These are phyloP conservation scores for Wickerhamomyces ciferrii DNA, from an alignment of 805 yeast species.

Conservation along the genomic window DNA sequence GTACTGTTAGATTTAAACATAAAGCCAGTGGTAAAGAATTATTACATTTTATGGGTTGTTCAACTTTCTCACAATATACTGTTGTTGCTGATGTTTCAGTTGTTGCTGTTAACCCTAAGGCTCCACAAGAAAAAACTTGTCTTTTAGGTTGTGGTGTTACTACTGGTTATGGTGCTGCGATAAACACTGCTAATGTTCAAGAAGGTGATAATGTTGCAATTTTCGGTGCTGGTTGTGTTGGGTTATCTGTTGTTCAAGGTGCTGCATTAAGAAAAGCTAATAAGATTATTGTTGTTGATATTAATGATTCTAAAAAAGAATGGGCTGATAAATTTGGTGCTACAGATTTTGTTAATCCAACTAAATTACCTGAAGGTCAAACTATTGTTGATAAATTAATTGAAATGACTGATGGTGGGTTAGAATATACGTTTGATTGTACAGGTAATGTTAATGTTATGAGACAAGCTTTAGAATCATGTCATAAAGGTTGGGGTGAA, in stretches of 20 bases:
- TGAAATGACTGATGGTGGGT: constrained; percentile 95
- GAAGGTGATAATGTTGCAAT: constrained; percentile 93
- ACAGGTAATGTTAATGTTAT: constrained; percentile 94
- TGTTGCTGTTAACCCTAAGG: constrained; percentile 82
- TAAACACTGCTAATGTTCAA: constrained; percentile 86
- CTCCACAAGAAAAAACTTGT: constrained; percentile 83
- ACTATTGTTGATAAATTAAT: constrained; percentile 74
- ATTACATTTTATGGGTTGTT: constrained; percentile 96
- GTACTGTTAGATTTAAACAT: constrained; percentile 84
- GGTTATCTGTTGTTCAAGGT: constrained; percentile 94
- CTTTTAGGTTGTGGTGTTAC: constrained; percentile 98
- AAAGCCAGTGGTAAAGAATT: constrained; percentile 70
- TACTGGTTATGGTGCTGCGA: constrained; percentile 97
- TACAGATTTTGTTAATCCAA: constrained; percentile 89
- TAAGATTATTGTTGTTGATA: constrained; percentile 79
- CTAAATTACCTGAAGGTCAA: constrained; percentile 67
- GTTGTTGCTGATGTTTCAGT: constrained; percentile 97
- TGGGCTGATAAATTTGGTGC: constrained; percentile 93
- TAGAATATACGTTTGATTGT: constrained; percentile 95
- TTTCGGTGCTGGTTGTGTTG: constrained; percentile 98
- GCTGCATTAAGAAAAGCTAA: constrained; percentile 80
- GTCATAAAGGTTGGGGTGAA: constrained; percentile 99
- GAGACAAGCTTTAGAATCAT: constrained; percentile 95
- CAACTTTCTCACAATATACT: constrained; percentile 94
- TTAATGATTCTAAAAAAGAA: constrained; percentile 75